These are phyloP conservation scores for Candida corydali DNA, from an alignment of 805 yeast species.

Conservation along the genomic window DNA sequence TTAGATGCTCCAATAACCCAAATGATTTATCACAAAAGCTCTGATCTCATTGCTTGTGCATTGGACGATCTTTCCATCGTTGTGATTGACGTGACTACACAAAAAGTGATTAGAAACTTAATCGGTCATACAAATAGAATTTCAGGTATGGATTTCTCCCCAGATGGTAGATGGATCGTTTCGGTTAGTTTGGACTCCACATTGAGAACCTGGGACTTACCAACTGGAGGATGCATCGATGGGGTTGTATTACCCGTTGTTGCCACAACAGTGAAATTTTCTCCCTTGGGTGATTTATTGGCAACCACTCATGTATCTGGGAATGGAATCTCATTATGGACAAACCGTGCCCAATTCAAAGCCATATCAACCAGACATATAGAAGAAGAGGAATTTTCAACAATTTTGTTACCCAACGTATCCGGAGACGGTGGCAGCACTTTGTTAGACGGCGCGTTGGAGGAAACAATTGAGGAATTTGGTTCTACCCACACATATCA, in stretches of 20 bases:
- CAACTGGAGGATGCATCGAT: slow-evolving; percentile 95
- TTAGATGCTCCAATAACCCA: slow-evolving; percentile 75
- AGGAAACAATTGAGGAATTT: slow-evolving; percentile 29
- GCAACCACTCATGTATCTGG: slow-evolving; percentile 92
- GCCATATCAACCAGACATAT: slow-evolving; percentile 73
- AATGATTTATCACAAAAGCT: slow-evolving; percentile 72
- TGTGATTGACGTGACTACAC: slow-evolving; percentile 77
- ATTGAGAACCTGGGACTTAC: slow-evolving; percentile 93
- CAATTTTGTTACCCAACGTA: slow-evolving; percentile 63
- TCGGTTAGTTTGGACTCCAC: slow-evolving; percentile 82
- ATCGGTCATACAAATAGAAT: slow-evolving; percentile 89
- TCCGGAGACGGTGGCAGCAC: slow-evolving; percentile 75
- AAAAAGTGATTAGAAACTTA: slow-evolving; percentile 76
- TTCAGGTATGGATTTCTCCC: slow-evolving; percentile 84
- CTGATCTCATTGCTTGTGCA: slow-evolving; percentile 81
- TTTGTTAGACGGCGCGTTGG: slow-evolving; percentile 75
- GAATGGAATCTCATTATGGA: slow-evolving; percentile 90
- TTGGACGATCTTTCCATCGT: slow-evolving; percentile 83
- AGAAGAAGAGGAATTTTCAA: slow-evolving; percentile 68
- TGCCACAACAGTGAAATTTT: slow-evolving; percentile 75
- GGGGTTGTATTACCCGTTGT: slow-evolving; percentile 75
- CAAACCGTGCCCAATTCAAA: slow-evolving; percentile 79
- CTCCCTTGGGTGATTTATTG: slow-evolving; percentile 83
- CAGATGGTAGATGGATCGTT: slow-evolving; percentile 94
- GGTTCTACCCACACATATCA: slow-evolving; percentile 35